These are phyloP conservation scores for Conticribra guillardii DNA, from an alignment of 108 stramenopile genomes.

Conservation along the genomic window DNA sequence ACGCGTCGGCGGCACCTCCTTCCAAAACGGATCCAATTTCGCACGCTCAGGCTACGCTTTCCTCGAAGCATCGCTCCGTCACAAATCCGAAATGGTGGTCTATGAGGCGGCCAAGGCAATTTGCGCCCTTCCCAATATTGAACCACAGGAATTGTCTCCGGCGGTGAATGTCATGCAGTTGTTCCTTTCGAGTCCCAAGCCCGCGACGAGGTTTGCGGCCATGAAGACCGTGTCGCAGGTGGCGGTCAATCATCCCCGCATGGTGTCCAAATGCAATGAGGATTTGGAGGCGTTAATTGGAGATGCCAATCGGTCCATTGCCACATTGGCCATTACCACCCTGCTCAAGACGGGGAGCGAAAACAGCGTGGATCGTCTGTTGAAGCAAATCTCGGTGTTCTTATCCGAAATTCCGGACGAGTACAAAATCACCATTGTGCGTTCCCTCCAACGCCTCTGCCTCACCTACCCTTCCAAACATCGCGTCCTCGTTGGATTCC, in stretches of 20 bases:
- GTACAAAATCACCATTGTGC: constrained; percentile 94
- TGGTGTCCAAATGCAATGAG: constrained; percentile 97
- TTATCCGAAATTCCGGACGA: constrained; percentile 99
- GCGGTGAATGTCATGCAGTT: constrained; percentile 97
- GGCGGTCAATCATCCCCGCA: constrained; percentile 90
- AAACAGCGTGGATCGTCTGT: constrained; percentile 91
- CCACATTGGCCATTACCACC: constrained; percentile 98
- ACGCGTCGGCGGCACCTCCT: constrained; percentile 54
- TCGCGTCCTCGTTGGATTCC: constrained; percentile 80
- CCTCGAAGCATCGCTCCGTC: constrained; percentile 89
- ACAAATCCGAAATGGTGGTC: constrained; percentile 97
- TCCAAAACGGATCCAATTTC: constrained; percentile 70
- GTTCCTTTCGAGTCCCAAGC: constrained; percentile 94
- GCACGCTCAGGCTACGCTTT: constrained; percentile 92
- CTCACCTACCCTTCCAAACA: constrained; percentile 86
- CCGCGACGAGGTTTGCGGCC: constrained; percentile 92
- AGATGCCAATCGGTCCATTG: constrained; percentile 96
- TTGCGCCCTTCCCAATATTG: constrained; percentile 91
- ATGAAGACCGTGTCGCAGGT: constrained; percentile 94
- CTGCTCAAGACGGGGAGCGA: constrained; percentile 98
- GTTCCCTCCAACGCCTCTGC: constrained; percentile 79
- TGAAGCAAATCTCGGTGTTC: constrained; percentile 98
- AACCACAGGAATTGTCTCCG: constrained; percentile 93
- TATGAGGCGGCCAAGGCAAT: constrained; percentile 99
- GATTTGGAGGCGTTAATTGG: constrained; percentile 96